Percentiles rank a stretch among this genome's conserved stretches.
Conservation (phyloP, 768 basidiomycete species). For the Rhodotorula kratochvilovae region DNA sequence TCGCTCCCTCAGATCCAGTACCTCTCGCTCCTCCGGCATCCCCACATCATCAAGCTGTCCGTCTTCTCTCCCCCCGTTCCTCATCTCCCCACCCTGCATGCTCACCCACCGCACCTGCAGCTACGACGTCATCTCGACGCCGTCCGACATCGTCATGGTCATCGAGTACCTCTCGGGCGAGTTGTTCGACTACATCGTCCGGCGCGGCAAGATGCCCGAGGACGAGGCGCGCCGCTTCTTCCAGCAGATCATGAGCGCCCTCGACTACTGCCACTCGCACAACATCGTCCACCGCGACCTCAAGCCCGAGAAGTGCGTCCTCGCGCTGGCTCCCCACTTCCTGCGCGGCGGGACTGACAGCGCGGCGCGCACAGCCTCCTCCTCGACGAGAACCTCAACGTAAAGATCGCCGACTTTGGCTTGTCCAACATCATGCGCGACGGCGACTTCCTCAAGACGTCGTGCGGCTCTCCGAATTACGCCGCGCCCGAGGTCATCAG, state of each 20-base stretch:
- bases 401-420: conserved; percentile 99
- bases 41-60: conserved; percentile 96
- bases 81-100: neutral
- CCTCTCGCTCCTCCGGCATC: conserved; percentile 85
- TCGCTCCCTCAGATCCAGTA: conserved; percentile 64
- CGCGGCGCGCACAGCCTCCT: conserved; percentile 53
- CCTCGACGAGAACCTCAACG: conserved; percentile 58
- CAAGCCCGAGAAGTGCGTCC: conserved; percentile 79
- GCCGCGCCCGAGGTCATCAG: conserved; percentile 97
- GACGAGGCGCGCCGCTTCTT: conserved; percentile 85
- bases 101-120: conserved; percentile 37
- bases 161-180: conserved; percentile 95
- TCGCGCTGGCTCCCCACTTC: neutral
- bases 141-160: conserved; percentile 95
- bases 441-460: conserved; percentile 93
- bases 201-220: conserved; percentile 85
- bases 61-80: conserved; percentile 20
- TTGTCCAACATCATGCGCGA: conserved; percentile 93
- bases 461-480: conserved; percentile 97
- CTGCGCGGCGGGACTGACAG: too few relatives aligned
- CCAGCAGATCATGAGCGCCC: conserved; percentile 95
- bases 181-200: conserved; percentile 95
- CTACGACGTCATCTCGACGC: conserved; percentile 72
- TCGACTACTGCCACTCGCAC: conserved; percentile 92
- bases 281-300: conserved; percentile 98